Percentiles rank a stretch among this genome's conserved stretches.
phyloP scores from a whole-genome alignment of 805 yeast genomes.

The Nakazawaea pomicola region DNA sequence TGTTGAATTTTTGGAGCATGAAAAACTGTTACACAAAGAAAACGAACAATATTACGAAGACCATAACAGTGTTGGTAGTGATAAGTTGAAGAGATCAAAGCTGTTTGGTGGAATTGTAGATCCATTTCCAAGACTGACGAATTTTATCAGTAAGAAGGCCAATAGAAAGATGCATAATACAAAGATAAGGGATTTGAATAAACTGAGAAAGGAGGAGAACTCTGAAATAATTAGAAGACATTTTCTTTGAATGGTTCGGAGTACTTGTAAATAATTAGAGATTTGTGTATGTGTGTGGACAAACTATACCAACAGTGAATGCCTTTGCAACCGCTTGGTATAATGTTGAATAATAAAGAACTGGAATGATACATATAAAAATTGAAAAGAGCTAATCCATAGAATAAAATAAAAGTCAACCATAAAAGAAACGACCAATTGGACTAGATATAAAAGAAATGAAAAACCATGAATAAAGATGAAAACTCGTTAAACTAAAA shows the following conservation, averaged over 20 bases:
- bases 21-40: slow-evolving; percentile 33
- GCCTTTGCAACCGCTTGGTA: too few relatives aligned
- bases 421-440: too few relatives aligned
- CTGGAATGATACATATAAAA: too few relatives aligned
- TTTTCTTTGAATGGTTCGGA: slow-evolving; percentile 21
- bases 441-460: too few relatives aligned
- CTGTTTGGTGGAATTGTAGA: slow-evolving; percentile 70
- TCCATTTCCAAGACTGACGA: slow-evolving; percentile 52
- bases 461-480: too few relatives aligned
- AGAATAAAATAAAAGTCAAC: too few relatives aligned
- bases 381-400: too few relatives aligned
- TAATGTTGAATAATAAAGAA: too few relatives aligned
- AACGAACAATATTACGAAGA: slow-evolving; percentile 48
- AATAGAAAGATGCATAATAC: slow-evolving; percentile 42
- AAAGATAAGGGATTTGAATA: slow-evolving; percentile 29
- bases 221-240: slow-evolving; percentile 34
- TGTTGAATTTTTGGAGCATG: slow-evolving; percentile 27
- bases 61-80: slow-evolving; percentile 56
- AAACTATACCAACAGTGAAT: too few relatives aligned
- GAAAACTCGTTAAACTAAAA: too few relatives aligned
- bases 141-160: slow-evolving; percentile 53
- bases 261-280: background rate
- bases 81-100: slow-evolving; percentile 57
- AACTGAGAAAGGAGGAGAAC: slow-evolving; percentile 22
- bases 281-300: background rate